Percentiles rank a stretch among this genome's conserved stretches.
These are phyloP conservation scores for Trebouxia gelatinosa DNA, from an alignment of 163 green algal genomes.

Conservation along the genomic window DNA sequence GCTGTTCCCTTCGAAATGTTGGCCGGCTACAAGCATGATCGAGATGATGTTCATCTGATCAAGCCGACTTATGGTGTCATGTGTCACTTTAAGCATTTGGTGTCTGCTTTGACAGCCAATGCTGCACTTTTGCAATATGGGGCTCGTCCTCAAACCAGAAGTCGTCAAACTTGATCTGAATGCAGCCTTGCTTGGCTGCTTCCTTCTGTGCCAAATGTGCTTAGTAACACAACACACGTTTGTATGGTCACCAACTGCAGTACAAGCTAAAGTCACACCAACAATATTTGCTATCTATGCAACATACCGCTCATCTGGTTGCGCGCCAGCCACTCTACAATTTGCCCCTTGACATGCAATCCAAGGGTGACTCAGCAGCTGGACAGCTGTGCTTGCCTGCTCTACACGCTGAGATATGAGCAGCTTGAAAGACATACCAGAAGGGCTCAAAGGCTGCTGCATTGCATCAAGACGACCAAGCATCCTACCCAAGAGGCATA, in stretches of 20 bases:
- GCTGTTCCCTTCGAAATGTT: background rate
- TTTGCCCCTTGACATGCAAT: background rate
- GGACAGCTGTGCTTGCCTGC: background rate
- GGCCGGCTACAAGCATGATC: constrained; percentile 7
- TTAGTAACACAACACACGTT: constrained; percentile 18
- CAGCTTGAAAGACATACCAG: constrained; percentile 1
- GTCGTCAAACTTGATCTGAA: constrained; percentile 10
- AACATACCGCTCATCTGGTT: background rate
- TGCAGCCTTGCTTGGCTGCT: constrained; percentile 15
- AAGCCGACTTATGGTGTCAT: background rate
- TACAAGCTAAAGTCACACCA: constrained; percentile 2
- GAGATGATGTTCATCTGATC: background rate
- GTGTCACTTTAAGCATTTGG: background rate
- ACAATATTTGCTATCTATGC: background rate
- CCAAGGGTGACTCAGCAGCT: constrained; percentile 12
- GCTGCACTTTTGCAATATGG: background rate
- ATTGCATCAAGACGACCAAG: background rate
- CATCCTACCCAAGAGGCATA: constrained; percentile 7
- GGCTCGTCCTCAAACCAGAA: background rate
- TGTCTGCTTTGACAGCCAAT: background rate
- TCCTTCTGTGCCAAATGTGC: constrained; percentile 13
- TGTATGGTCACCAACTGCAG: constrained; percentile 6
- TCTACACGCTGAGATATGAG: constrained; percentile 5
- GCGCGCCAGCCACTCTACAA: constrained; percentile 2
- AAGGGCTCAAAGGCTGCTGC: constrained; percentile 1